Base-by-base conservation (phyloP, 768 basidiomycete genomes). In the Rossbeevera mucosa region DNA sequence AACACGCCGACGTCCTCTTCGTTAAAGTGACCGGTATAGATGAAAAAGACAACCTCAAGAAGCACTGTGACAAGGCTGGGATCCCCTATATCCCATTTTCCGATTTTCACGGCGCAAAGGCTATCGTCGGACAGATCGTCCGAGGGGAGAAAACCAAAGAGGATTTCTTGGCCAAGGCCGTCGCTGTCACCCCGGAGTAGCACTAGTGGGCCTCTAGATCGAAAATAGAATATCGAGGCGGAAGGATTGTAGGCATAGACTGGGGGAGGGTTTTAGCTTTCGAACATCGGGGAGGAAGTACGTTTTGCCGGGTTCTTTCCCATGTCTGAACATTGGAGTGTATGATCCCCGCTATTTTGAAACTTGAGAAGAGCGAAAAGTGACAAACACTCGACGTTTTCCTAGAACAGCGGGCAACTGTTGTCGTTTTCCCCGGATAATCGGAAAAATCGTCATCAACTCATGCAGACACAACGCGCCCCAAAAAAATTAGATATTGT, bases 1-100 rank as follows among this genome's bases (percentile, higher is more conserved):
- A 76, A 52, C 90, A 94, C 61, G 93, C 96, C 16, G 94, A 98
- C 68, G 72, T 94, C 18, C 79, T 99, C n/a, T 97, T 98, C 64
- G 93, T 94, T 56, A 98, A 97, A 70, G 76, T 78, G 56, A 91
- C 89, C 58, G 62, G 69, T 2, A 80, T 81, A 52, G 85, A 84
- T 29, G 89, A 89, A 59, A 61, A 50, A 3, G 96, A 94, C 63
- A 94, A 97, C 64, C 76, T 99, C 11, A 83, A 85, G 51, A 76
- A 76, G 13, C 95, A 91, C 71, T 97, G 94, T 74, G 78, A 72
- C 47, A 76, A 82, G 53, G 82, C 92, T 58, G 77, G 80, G 11
- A 94, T 98, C 60, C 78, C 79, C 54, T 91, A 94, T 65, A 75
- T 91, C 29, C 70, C 88, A 2, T 96, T 97, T 67, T 62, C 70